Conservation (phyloP, 306 rosid species). For the Casuarina cunninghamiana region DNA sequence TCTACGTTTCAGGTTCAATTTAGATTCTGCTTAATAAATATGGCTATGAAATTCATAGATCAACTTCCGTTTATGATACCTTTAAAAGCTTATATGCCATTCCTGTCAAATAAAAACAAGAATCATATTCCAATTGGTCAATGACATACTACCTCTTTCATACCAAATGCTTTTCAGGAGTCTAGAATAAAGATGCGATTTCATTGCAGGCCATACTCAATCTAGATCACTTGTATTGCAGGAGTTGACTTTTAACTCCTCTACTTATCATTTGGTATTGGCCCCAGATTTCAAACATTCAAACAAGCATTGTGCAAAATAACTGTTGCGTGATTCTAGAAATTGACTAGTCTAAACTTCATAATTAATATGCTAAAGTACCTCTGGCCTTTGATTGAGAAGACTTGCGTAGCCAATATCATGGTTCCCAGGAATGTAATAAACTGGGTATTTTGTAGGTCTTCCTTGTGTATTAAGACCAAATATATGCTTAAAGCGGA, state of each 20-base stretch:
- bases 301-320: conserved; percentile 6
- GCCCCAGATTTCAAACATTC: background rate
- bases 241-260: conserved; percentile 4
- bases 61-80: background rate
- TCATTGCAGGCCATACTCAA: background rate
- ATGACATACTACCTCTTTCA: background rate
- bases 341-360: conserved; percentile 13
- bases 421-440: conserved; percentile 77
- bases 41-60: background rate
- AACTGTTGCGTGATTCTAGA: background rate
- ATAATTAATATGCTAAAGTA: conserved; percentile 25
- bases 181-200: background rate
- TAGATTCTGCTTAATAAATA: background rate
- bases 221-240: background rate
- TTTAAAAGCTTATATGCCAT: background rate
- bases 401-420: conserved; percentile 72
- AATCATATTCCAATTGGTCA: background rate
- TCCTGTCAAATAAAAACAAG: background rate
- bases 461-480: conserved; percentile 50
- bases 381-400: conserved; percentile 57
- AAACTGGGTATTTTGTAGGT: conserved; percentile 43
- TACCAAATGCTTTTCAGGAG: background rate
- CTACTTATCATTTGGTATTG: conserved; percentile 7
- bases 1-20: background rate
- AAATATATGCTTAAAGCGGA: conserved; percentile 69